Evolutionary conservation across 768 basidiomycete species (phyloP).

Genomic region (Tephrocybe sp.): DNA sequence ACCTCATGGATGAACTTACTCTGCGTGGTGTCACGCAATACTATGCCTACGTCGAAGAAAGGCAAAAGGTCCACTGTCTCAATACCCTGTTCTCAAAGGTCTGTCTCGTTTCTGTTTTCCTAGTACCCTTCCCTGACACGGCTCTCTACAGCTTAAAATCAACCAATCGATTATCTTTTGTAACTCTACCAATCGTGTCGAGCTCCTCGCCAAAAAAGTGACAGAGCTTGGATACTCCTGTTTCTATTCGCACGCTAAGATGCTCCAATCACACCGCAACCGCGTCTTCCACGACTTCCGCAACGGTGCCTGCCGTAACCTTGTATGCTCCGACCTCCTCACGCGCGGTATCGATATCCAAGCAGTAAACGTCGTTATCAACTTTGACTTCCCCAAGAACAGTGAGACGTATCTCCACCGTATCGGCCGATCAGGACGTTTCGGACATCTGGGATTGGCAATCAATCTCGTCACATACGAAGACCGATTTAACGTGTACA

Average conservation of each 20-base stretch:
- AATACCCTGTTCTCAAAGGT: constrained; percentile 99
- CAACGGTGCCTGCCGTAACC: constrained; percentile 95
- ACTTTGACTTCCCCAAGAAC: constrained; percentile 99
- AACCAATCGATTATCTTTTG: constrained; percentile 99
- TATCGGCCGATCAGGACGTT: constrained; percentile 96
- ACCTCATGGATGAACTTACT: constrained; percentile 99
- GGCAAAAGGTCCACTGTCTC: constrained; percentile 98
- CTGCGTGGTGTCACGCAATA: constrained; percentile 98
- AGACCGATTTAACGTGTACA: constrained; percentile 95
- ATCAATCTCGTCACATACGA: constrained; percentile 98
- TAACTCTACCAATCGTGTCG: constrained; percentile 99
- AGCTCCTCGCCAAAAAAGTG: constrained; percentile 98
- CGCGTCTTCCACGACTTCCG: constrained; percentile 99
- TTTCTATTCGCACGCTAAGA: constrained; percentile 99
- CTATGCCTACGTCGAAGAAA: constrained; percentile 98
- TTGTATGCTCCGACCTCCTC: constrained; percentile 96
- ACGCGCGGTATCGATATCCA: constrained; percentile 99
- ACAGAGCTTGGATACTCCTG: constrained; percentile 99
- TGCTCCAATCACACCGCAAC: constrained; percentile 98
- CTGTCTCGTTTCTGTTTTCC: constrained; percentile 12
- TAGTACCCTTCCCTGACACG: constrained; percentile 5
- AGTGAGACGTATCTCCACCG: constrained; percentile 98
- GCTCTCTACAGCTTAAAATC: constrained; percentile 82
- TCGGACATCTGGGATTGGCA: constrained; percentile 94
- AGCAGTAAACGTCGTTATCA: constrained; percentile 99